Conservation (phyloP, 805 yeast genomes). For the Priceomyces medius region DNA sequence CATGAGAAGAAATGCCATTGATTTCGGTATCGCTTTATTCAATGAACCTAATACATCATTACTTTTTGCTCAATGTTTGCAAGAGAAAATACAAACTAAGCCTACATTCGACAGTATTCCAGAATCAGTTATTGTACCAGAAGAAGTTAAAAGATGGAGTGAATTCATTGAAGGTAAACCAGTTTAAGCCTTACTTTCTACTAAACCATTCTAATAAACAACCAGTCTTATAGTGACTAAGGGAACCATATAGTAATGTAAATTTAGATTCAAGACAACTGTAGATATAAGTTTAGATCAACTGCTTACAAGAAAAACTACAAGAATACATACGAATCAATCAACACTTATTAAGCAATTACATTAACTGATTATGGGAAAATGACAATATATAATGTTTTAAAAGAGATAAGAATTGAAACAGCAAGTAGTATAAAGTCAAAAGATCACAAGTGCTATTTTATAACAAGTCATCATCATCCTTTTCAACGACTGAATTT, state of each 20-base stretch:
- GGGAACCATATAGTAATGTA: conserved; percentile 1
- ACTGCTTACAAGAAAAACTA: too few relatives aligned
- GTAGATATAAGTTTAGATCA: too few relatives aligned
- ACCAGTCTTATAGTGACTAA: background rate
- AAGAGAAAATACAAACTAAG: conserved; percentile 59
- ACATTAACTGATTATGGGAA: too few relatives aligned
- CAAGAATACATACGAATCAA: too few relatives aligned
- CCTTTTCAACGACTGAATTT: conserved; percentile 65
- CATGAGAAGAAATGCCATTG: conserved; percentile 99
- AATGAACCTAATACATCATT: conserved; percentile 94
- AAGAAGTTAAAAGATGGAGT: conserved; percentile 93
- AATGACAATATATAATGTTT: too few relatives aligned
- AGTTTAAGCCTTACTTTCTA: too few relatives aligned
- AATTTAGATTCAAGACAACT: background rate
- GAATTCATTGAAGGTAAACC: conserved; percentile 95
- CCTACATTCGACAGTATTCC: conserved; percentile 47
- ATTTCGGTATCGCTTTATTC: conserved; percentile 92
- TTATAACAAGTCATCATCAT: conserved; percentile 57
- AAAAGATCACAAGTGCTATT: too few relatives aligned
- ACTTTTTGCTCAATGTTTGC: conserved; percentile 81
- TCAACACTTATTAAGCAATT: too few relatives aligned
- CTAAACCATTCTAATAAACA: background rate
- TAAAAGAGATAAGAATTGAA: too few relatives aligned
- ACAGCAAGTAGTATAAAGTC: too few relatives aligned
- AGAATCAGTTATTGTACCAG: conserved; percentile 58